phyloP scores from a whole-genome alignment of 192 early-diverging fungal species.

The Glomus cerebriforme region DNA sequence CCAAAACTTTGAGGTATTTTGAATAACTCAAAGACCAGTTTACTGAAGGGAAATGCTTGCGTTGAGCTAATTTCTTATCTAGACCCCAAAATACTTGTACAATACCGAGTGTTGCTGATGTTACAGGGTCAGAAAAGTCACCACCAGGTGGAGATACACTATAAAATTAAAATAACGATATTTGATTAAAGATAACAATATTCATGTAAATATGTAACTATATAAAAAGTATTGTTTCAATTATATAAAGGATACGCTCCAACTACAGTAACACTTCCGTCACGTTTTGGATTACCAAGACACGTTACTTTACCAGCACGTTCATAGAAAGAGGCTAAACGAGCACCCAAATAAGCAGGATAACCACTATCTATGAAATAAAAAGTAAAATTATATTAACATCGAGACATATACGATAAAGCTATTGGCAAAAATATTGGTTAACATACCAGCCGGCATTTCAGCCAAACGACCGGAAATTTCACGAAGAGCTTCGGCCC shows the following conservation, averaged over 20 bases:
- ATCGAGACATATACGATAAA: not conserved
- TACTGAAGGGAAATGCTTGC: conserved; percentile 99
- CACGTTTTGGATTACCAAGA: conserved; percentile 89
- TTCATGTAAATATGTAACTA: not conserved
- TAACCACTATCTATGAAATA: conserved; percentile 83
- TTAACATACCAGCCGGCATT: conserved; percentile 85
- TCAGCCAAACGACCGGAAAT: conserved; percentile 99
- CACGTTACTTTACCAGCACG: conserved; percentile 98
- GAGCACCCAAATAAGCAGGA: conserved; percentile 97
- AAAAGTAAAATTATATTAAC: not conserved
- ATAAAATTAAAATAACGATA: not conserved
- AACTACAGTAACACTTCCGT: conserved; percentile 96
- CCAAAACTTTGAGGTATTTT: conserved; percentile 97
- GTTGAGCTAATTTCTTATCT: conserved; percentile 99
- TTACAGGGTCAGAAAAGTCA: conserved; percentile 99
- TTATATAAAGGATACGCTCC: conserved; percentile 72
- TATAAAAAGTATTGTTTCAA: not conserved
- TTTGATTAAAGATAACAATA: not conserved
- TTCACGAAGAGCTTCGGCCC: conserved; percentile 99
- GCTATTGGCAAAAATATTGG: not conserved
- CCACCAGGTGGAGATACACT: conserved; percentile 99
- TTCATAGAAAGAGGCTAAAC: conserved; percentile 99
- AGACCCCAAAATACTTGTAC: conserved; percentile 99
- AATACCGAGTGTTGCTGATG: conserved; percentile 94
- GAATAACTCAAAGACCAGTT: conserved; percentile 98